These are phyloP conservation scores for Sambucus nigra DNA, from an alignment of 129 eudicot genomes.

Conservation along the genomic window DNA sequence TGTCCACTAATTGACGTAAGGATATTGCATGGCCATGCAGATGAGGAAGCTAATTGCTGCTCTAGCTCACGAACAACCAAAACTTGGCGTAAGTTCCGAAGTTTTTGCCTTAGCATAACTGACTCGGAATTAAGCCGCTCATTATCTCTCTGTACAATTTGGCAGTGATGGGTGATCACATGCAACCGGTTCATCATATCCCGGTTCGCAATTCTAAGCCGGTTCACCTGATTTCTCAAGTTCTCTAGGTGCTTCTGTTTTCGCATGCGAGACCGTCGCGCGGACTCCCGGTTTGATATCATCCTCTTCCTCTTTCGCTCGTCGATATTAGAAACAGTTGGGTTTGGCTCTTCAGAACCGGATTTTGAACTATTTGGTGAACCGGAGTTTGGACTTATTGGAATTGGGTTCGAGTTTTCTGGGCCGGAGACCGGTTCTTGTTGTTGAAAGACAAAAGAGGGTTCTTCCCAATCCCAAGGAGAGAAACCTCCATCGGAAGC, in stretches of 20 bases:
- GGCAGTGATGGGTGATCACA: slow-evolving; percentile 29
- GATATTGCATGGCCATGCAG: slow-evolving; percentile 63
- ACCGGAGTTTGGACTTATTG: slow-evolving; percentile 16
- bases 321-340: slow-evolving; percentile 10
- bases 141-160: slow-evolving; percentile 38
- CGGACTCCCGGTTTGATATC: slow-evolving; percentile 95
- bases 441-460: slow-evolving; percentile 18
- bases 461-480: slow-evolving; percentile 52
- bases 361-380: slow-evolving; percentile 24
- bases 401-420: slow-evolving; percentile 26
- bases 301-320: slow-evolving; percentile 76
- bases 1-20: slow-evolving; percentile 30
- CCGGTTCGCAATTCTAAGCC: slow-evolving; percentile 44
- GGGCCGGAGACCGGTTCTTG: slow-evolving; percentile 41
- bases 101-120: slow-evolving; percentile 38
- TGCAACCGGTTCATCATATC: slow-evolving; percentile 61
- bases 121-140: slow-evolving; percentile 55
- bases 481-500: slow-evolving; percentile 32
- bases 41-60: slow-evolving; percentile 31
- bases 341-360: slow-evolving; percentile 14
- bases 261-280: slow-evolving; percentile 78
- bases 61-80: slow-evolving; percentile 51
- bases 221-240: slow-evolving; percentile 52
- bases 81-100: slow-evolving; percentile 57
- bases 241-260: slow-evolving; percentile 81